A percentile compares a stretch with the other conserved stretches of the same genome.
phyloP scores from a whole-genome alignment of 495 filamentous ascomycete genomes.

The Hypoxylon lenormandii region DNA sequence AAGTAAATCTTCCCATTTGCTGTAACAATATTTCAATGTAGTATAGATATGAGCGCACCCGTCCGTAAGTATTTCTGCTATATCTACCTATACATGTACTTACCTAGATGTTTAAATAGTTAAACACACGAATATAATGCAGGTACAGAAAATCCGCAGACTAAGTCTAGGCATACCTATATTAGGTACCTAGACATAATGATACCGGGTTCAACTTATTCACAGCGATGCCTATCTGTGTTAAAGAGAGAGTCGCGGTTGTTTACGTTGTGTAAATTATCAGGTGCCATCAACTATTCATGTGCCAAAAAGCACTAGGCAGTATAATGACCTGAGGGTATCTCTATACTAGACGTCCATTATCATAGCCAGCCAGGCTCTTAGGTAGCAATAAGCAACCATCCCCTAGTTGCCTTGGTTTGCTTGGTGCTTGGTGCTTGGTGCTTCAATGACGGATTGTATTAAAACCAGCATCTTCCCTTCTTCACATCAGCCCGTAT shows the following conservation, averaged over 20 bases:
- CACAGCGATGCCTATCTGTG: not conserved
- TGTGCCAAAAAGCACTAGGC: not conserved
- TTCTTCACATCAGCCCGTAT: not conserved
- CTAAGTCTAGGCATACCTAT: too few species aligned
- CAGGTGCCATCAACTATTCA: not conserved
- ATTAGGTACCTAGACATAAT: not conserved
- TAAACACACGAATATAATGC: too few species aligned
- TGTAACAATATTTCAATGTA: too few species aligned
- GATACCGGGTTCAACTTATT: not conserved
- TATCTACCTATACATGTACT: too few species aligned
- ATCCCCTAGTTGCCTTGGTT: not conserved
- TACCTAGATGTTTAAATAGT: too few species aligned
- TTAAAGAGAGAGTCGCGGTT: not conserved
- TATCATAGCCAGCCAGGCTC: not conserved
- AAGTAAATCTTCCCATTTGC: too few species aligned
- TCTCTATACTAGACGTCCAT: slow-evolving; percentile 7
- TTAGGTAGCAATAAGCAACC: not conserved
- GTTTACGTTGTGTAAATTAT: not conserved
- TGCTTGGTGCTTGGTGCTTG: slow-evolving; percentile 2
- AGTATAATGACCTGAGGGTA: not conserved
- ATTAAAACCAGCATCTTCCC: slow-evolving; percentile 7
- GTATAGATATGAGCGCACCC: too few species aligned
- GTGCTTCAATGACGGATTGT: not conserved
- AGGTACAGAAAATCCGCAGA: too few species aligned
- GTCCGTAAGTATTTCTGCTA: too few species aligned